Conservation (phyloP, 2,329 filamentous ascomycete species). For the Hyphodiscus sp. region DNA sequence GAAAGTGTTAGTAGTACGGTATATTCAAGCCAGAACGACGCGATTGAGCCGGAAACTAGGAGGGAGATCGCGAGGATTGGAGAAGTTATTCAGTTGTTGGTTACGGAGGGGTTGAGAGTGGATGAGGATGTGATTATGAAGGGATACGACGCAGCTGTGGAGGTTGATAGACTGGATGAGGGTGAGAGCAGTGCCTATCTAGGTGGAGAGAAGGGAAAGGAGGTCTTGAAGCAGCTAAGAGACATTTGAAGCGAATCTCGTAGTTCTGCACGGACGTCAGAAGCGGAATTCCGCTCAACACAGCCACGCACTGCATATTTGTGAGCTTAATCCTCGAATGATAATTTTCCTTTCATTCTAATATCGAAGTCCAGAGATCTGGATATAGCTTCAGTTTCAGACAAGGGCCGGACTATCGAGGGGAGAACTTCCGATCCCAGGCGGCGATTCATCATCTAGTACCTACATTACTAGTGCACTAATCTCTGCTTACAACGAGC, state of each 20-base stretch:
- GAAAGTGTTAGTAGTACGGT: constrained; percentile 79
- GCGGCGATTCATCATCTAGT: too few relatives aligned
- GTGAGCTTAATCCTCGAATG: too few relatives aligned
- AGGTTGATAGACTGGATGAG: constrained; percentile 56
- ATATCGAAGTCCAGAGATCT: too few relatives aligned
- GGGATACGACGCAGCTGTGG: constrained; percentile 76
- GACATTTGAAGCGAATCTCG: constrained; percentile 8
- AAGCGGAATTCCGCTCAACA: too few relatives aligned
- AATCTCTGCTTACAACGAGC: too few relatives aligned
- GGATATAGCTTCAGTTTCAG: too few relatives aligned
- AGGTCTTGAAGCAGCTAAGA: constrained; percentile 27
- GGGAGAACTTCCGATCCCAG: too few relatives aligned
- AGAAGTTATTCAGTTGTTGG: constrained; percentile 74
- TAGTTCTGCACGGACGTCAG: too few relatives aligned
- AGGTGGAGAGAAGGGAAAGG: constrained; percentile 37
- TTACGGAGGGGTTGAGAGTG: constrained; percentile 74
- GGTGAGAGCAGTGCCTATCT: constrained; percentile 53
- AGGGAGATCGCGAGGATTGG: constrained; percentile 81
- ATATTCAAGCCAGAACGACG: constrained; percentile 93
- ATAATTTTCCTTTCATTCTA: too few relatives aligned
- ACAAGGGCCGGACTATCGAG: too few relatives aligned
- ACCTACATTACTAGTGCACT: too few relatives aligned
- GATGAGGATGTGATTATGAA: constrained; percentile 83
- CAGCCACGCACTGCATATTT: background rate
- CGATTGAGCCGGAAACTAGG: constrained; percentile 68